Evolutionary conservation across 2,329 filamentous ascomycete genomes (phyloP), one percentile per base, ranked within the genome.

Genomic region (Endoconidiophora laricicola): DNA sequence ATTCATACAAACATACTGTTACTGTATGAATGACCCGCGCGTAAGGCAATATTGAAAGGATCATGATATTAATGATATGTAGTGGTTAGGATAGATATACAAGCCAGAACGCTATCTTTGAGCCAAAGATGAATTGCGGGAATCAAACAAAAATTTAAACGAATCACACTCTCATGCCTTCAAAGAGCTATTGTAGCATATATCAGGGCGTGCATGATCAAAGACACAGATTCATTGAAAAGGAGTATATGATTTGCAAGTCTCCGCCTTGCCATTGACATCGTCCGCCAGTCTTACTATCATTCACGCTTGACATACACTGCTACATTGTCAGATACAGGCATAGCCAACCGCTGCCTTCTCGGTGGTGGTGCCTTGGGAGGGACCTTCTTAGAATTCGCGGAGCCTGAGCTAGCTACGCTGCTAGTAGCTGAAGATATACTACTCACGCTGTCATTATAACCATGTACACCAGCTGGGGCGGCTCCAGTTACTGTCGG

Each of bases 361-460:
- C 70, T 63, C 4, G 70, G 70, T 6, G 68, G 68, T 14, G 68
- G 68, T 47, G 67, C 66, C 55, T 69, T 69, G 1, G 68, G 68
- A 2, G 68, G 68, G 16, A 64, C 60, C 55, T 65, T 69, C 56
- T 69, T 70, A 14, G 37, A 37, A 3, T 38, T 46, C 16, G 36
- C 36, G 16, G 18, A 18, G 26, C 44, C 44, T n/a, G 42, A 16
- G 24, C 10, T 18, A 20, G 36, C 47, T n/a, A 26, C 12, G 20
- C 33, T 43, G 22, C 38, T 46, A 4, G 24, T 44, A 10, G 22
- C 42, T 29, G 43, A 49, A n/a, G 46, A 38, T 6, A 26, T 22
- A 44, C 18, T 44, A 24, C 18, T 48, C 10, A 39, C 23, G 22
- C 16, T 29, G 6, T 43, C 42, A 20, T 16, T 20, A 24, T 20